These are phyloP conservation scores for Aureobasidium melanogenum DNA, from an alignment of 2,329 filamentous ascomycete genomes.

Conservation along the genomic window DNA sequence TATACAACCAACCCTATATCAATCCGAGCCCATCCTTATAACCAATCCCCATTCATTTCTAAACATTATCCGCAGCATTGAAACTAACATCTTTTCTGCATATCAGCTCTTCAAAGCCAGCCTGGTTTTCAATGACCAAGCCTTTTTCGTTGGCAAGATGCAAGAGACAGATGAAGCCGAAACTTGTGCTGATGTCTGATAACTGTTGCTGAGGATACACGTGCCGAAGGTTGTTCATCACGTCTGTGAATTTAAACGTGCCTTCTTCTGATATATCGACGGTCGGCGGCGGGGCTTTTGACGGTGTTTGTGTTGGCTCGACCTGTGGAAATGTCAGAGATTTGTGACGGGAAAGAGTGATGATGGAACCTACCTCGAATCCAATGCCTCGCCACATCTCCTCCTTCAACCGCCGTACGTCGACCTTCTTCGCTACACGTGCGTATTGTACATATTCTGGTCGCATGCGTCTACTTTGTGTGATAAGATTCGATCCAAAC, in stretches of 20 bases:
- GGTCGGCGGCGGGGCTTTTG: conserved; percentile 22
- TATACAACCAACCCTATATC: background rate
- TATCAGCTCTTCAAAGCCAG: conserved; percentile 40
- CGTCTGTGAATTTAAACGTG: conserved; percentile 72
- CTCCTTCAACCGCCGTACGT: conserved; percentile 54
- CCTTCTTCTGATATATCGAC: conserved; percentile 37
- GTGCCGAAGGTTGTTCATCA: conserved; percentile 80
- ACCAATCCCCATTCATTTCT: background rate
- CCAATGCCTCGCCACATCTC: conserved; percentile 58
- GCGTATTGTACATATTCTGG: conserved; percentile 61
- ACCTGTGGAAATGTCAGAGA: conserved; percentile 12
- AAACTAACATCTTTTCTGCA: conserved; percentile 39
- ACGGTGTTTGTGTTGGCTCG: conserved; percentile 29
- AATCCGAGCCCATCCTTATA: background rate
- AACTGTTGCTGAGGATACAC: conserved; percentile 82
- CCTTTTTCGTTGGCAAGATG: conserved; percentile 93
- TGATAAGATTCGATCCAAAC: conserved; percentile 54
- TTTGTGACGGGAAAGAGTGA: background rate
- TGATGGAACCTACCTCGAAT: conserved; percentile 27
- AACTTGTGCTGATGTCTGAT: conserved; percentile 88
- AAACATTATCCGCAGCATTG: conserved; percentile 23
- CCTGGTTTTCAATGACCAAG: conserved; percentile 60
- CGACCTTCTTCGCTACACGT: conserved; percentile 57
- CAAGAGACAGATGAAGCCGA: conserved; percentile 86
- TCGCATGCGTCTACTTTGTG: conserved; percentile 49